Evolutionary conservation across 2,329 filamentous ascomycete species (phyloP).

Genomic region (Cordyceps javanica): DNA sequence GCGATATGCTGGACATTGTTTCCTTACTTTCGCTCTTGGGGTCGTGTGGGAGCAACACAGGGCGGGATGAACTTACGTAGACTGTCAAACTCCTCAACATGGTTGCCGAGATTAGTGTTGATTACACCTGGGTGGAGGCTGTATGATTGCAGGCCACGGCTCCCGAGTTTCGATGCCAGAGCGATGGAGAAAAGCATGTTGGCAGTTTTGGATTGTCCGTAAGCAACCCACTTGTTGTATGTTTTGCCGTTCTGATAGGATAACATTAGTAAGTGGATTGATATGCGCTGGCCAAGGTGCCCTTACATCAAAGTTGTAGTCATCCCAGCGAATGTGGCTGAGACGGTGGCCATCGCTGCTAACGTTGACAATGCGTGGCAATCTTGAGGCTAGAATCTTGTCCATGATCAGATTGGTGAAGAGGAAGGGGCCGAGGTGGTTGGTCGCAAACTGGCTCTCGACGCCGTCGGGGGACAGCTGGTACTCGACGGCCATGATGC

Average conservation of each 20-base stretch:
- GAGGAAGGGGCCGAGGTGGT: constrained; percentile 34
- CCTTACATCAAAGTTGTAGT: constrained; percentile 35
- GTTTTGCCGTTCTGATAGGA: neutral
- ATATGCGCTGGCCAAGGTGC: constrained; percentile 20
- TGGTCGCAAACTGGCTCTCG: constrained; percentile 31
- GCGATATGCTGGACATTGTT: neutral
- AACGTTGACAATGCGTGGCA: constrained; percentile 36
- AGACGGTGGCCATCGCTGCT: constrained; percentile 38
- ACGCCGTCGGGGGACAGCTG: constrained; percentile 29
- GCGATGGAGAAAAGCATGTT: constrained; percentile 20
- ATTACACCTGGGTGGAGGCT: constrained; percentile 23
- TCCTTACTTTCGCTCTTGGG: no score
- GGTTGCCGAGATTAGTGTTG: neutral
- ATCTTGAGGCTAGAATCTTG: constrained; percentile 21
- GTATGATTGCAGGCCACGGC: constrained; percentile 16
- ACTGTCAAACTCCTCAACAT: neutral
- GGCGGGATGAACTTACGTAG: neutral
- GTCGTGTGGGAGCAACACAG: neutral
- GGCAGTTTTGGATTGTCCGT: constrained; percentile 26
- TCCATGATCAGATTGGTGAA: constrained; percentile 31
- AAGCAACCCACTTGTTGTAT: constrained; percentile 18
- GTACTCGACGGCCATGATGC: constrained; percentile 32
- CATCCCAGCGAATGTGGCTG: constrained; percentile 34
- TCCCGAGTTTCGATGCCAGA: constrained; percentile 18
- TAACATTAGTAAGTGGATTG: neutral